These are phyloP conservation scores for Leptographium lundbergii DNA, from an alignment of 2,329 filamentous ascomycete species.

Conservation along the genomic window DNA sequence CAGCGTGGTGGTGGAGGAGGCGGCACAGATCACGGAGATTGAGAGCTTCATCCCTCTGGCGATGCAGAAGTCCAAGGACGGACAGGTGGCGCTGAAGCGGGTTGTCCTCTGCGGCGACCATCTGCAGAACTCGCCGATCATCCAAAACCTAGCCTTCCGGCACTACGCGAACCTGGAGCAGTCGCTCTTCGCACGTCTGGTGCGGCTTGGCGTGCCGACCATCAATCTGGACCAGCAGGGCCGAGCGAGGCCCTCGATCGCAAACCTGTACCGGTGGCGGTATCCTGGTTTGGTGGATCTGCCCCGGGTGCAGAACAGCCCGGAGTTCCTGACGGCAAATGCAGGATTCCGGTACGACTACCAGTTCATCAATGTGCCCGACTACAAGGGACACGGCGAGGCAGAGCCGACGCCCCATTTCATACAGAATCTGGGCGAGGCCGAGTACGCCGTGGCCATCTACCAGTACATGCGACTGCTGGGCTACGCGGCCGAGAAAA, in stretches of 20 bases:
- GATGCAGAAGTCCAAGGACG: conserved; percentile 69
- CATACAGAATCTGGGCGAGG: conserved; percentile 91
- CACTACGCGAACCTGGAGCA: conserved; percentile 95
- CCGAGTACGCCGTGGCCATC: conserved; percentile 89
- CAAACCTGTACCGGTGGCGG: conserved; percentile 85
- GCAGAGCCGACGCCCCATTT: conserved; percentile 86
- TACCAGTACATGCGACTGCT: conserved; percentile 96
- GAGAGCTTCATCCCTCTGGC: conserved; percentile 93
- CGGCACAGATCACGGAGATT: conserved; percentile 93
- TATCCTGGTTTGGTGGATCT: conserved; percentile 73
- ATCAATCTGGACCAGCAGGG: conserved; percentile 89
- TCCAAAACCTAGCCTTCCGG: conserved; percentile 87
- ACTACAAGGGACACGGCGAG: conserved; percentile 86
- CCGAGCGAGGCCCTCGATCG: conserved; percentile 75
- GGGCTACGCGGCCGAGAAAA: conserved; percentile 73
- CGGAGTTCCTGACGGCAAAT: conserved; percentile 72
- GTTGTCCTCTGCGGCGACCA: conserved; percentile 93
- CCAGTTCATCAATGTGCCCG: conserved; percentile 89
- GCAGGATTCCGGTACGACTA: conserved; percentile 88
- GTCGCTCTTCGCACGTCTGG: conserved; percentile 81
- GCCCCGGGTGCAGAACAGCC: conserved; percentile 52
- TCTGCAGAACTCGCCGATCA: conserved; percentile 89
- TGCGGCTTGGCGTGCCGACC: conserved; percentile 83
- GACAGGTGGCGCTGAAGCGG: conserved; percentile 65
- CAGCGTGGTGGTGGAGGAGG: conserved; percentile 97